Evolutionary conservation across 306 rosid species (phyloP).

Genomic region (Psophocarpus tetragonolobus): DNA sequence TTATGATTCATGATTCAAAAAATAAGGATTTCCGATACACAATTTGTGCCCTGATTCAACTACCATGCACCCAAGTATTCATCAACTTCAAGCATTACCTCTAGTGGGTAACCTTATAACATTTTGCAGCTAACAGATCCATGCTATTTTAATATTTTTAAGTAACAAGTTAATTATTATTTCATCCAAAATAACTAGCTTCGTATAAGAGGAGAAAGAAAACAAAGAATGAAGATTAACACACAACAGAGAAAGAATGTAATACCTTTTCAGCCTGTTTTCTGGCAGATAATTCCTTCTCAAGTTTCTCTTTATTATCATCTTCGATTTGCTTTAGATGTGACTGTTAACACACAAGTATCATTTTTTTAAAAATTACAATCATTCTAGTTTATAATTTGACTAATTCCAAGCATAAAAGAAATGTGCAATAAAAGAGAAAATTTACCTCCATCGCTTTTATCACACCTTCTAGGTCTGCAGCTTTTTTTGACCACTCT

Average conservation of each 20-base stretch:
- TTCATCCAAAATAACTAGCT: background rate
- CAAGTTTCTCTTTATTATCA: conserved; percentile 73
- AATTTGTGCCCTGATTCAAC: too few species aligned
- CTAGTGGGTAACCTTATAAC: background rate
- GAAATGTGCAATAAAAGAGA: conserved; percentile 4
- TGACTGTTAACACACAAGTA: conserved; percentile 52
- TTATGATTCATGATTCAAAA: too few species aligned
- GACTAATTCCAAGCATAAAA: background rate
- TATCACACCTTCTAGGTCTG: conserved; percentile 88
- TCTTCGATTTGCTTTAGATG: conserved; percentile 75
- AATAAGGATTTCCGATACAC: too few species aligned
- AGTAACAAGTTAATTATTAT: background rate
- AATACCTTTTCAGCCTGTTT: conserved; percentile 73
- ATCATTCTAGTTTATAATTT: background rate
- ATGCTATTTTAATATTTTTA: background rate
- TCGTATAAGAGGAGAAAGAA: background rate
- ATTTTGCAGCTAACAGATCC: conserved; percentile 7
- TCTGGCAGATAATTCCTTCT: conserved; percentile 62
- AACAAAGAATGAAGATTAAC: conserved; percentile 12
- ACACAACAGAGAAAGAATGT: background rate
- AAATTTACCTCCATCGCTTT: conserved; percentile 85
- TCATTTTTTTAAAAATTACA: background rate
- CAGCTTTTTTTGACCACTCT: conserved; percentile 91
- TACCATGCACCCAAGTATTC: conserved; percentile 8
- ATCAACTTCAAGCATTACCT: conserved; percentile 17